phyloP scores from a whole-genome alignment of 176 grass and related monocot genomes.

The Rhipidocladum racemiflorum region DNA sequence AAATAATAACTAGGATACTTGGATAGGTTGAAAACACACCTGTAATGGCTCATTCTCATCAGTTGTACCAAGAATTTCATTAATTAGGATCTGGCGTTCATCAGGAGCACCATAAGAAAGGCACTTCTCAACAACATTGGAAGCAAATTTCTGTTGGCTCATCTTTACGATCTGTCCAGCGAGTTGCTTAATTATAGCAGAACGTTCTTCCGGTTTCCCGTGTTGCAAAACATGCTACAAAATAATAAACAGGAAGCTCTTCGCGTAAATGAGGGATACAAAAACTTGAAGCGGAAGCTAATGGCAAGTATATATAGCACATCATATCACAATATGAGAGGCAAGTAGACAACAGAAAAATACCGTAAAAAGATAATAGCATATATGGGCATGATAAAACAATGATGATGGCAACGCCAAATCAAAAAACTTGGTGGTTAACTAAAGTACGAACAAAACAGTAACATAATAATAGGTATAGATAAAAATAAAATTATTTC shows the following conservation, averaged over 20 bases:
- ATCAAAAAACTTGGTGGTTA: background rate
- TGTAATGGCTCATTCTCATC: constrained; percentile 97
- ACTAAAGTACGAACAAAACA: background rate
- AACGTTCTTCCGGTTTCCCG: constrained; percentile 79
- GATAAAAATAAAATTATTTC: background rate
- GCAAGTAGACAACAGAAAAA: background rate
- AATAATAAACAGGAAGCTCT: constrained; percentile 5
- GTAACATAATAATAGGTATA: background rate
- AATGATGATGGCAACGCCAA: background rate
- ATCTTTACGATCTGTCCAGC: constrained; percentile 93
- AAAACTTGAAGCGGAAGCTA: background rate
- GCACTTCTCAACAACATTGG: constrained; percentile 96
- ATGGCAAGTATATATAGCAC: background rate
- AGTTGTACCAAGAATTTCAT: constrained; percentile 91
- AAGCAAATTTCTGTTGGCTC: constrained; percentile 98
- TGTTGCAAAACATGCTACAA: constrained; percentile 86
- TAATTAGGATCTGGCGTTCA: constrained; percentile 84
- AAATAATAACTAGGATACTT: background rate
- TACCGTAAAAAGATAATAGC: background rate
- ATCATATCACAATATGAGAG: background rate
- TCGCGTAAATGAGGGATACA: background rate
- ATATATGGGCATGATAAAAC: background rate
- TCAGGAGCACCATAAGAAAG: constrained; percentile 66
- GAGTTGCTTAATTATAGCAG: constrained; percentile 72
- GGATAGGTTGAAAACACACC: constrained; percentile 43